Evolutionary conservation across 2,329 filamentous ascomycete genomes (phyloP).

Genomic region (Phoma sp.): DNA sequence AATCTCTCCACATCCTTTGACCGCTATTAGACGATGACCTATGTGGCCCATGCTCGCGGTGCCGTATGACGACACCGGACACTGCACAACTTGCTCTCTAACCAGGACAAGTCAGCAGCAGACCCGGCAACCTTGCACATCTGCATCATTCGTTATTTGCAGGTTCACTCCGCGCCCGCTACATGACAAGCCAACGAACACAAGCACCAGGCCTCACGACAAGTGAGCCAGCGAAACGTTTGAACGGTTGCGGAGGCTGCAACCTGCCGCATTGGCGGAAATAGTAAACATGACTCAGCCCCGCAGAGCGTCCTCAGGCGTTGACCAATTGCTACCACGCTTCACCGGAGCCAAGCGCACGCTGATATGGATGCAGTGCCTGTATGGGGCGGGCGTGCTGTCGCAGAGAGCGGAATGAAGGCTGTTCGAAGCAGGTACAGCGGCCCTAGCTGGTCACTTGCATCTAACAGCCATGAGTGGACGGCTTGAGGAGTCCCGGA

Average conservation of each 20-base stretch:
- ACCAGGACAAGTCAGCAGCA: slow-evolving; percentile 26
- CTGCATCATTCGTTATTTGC: slow-evolving; percentile 23
- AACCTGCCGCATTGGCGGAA: slow-evolving; percentile 24
- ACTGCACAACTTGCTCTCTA: slow-evolving; percentile 10
- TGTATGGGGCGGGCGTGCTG: slow-evolving; percentile 6
- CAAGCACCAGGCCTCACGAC: not conserved
- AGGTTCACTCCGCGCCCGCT: slow-evolving; percentile 20
- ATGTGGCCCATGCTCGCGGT: slow-evolving; percentile 20
- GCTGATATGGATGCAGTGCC: slow-evolving; percentile 3
- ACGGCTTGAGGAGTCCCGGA: slow-evolving; percentile 28
- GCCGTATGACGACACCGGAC: slow-evolving; percentile 25
- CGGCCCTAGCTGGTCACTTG: slow-evolving; percentile 16
- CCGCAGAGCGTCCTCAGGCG: slow-evolving; percentile 2
- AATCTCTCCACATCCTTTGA: slow-evolving; percentile 4
- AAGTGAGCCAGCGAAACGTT: slow-evolving; percentile 11
- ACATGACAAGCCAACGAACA: slow-evolving; percentile 20
- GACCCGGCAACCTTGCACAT: slow-evolving; percentile 8
- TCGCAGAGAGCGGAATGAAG: slow-evolving; percentile 24
- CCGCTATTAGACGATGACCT: slow-evolving; percentile 5
- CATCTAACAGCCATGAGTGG: slow-evolving; percentile 17
- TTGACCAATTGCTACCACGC: slow-evolving; percentile 7
- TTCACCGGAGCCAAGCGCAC: slow-evolving; percentile 19
- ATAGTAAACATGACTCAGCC: slow-evolving; percentile 20
- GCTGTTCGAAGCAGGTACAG: slow-evolving; percentile 32
- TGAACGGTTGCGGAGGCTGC: slow-evolving; percentile 8